Conservation (phyloP, 805 yeast species). For the Candida morakotiae region DNA sequence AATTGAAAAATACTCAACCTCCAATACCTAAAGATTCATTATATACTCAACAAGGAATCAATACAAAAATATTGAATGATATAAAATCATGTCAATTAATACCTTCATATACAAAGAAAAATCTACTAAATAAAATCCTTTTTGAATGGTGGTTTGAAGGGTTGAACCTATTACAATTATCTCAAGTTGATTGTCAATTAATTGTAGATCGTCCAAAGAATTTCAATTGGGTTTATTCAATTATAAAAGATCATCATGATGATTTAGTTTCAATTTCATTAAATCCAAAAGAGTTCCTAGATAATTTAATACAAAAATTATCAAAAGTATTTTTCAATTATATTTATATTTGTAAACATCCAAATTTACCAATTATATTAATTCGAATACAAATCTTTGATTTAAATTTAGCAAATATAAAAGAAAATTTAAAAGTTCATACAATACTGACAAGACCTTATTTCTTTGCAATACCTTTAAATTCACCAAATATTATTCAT, state of each 20-base stretch:
- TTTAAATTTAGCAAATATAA: conserved; percentile 17
- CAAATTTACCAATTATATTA: conserved; percentile 54
- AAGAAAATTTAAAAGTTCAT: conserved; percentile 27
- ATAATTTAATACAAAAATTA: conserved; percentile 44
- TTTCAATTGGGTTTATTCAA: conserved; percentile 46
- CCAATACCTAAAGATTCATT: conserved; percentile 10
- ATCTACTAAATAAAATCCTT: conserved; percentile 42
- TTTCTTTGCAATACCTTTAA: conserved; percentile 62
- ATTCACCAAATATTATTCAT: conserved; percentile 65
- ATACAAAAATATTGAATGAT: conserved; percentile 16
- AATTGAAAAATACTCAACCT: conserved; percentile 26
- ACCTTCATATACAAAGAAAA: conserved; percentile 20
- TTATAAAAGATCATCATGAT: conserved; percentile 34
- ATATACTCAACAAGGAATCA: conserved; percentile 18
- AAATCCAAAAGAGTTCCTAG: conserved; percentile 50
- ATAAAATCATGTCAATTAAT: conserved; percentile 10
- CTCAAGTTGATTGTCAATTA: conserved; percentile 66
- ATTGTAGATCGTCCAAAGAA: conserved; percentile 55
- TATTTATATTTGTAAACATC: conserved; percentile 64
- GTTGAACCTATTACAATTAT: conserved; percentile 58
- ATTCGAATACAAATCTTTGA: conserved; percentile 71
- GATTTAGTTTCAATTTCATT: conserved; percentile 31
- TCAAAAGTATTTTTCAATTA: conserved; percentile 56
- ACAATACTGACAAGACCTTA: conserved; percentile 56
- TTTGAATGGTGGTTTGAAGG: conserved; percentile 54